Percentiles rank a stretch among this genome's conserved stretches.
phyloP scores from a whole-genome alignment of 2,329 filamentous ascomycete genomes.

The Sphaerostilbella broomeana region DNA sequence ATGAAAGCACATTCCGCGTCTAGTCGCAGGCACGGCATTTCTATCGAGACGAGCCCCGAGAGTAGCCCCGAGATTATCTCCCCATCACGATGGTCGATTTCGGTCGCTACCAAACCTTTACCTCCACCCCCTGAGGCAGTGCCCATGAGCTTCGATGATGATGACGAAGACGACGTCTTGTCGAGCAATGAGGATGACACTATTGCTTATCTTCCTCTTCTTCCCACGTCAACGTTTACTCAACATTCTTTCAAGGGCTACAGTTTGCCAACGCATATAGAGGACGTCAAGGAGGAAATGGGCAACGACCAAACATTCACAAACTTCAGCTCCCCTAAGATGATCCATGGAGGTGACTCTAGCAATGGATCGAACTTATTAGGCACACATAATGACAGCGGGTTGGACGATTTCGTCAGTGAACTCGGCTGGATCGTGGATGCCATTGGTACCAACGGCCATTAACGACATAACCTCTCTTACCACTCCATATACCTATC shows the following conservation, averaged over 20 bases:
- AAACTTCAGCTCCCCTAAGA: conserved; percentile 19
- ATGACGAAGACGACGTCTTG: conserved; percentile 36
- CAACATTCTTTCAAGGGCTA: conserved; percentile 32
- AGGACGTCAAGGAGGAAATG: conserved; percentile 17
- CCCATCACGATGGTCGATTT: too few species aligned
- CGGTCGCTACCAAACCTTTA: neutral
- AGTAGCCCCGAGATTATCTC: too few species aligned
- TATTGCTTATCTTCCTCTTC: neutral
- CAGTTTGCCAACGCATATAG: conserved; percentile 36
- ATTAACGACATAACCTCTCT: too few species aligned
- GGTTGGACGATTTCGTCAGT: conserved; percentile 34
- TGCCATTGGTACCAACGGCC: conserved; percentile 32
- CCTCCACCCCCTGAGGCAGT: conserved; percentile 35
- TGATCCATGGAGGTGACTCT: conserved; percentile 20
- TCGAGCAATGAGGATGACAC: conserved; percentile 31
- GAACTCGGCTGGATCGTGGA: conserved; percentile 49
- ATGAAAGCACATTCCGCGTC: too few species aligned
- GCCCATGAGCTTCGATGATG: conserved; percentile 41
- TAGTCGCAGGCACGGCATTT: too few species aligned
- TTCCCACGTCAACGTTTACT: neutral
- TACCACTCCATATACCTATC: neutral
- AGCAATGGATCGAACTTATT: conserved; percentile 24
- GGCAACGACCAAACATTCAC: conserved; percentile 18
- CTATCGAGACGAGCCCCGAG: too few species aligned
- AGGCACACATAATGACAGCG: conserved; percentile 30